Evolutionary conservation across 1,284 basidiomycete species (phyloP).

Genomic region (Heterobasidion irregulare): DNA sequence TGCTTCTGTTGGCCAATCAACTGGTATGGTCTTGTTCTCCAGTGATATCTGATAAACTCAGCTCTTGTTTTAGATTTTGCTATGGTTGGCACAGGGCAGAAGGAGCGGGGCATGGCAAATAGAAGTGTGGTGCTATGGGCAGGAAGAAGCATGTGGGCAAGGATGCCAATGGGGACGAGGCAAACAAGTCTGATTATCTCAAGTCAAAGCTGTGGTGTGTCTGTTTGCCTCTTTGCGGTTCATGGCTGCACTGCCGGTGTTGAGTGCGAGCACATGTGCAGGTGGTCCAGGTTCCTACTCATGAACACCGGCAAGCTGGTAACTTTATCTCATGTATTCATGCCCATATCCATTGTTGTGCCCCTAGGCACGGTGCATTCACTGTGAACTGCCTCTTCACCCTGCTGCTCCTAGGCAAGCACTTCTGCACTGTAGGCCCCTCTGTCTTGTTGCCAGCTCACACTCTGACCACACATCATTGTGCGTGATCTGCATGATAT

Average conservation of each 20-base stretch:
- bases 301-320: slow-evolving; percentile 91
- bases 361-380: slow-evolving; percentile 82
- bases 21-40: too few species aligned
- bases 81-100: not conserved
- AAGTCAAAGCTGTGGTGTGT: slow-evolving; percentile 74
- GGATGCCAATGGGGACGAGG: not conserved
- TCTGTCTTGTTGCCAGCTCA: not conserved
- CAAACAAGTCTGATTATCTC: slow-evolving; percentile 60
- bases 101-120: not conserved
- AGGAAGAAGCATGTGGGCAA: not conserved
- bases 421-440: slow-evolving; percentile 56
- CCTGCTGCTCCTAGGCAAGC: slow-evolving; percentile 78
- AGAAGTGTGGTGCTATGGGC: not conserved
- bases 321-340: slow-evolving; percentile 87
- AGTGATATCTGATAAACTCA: too few species aligned
- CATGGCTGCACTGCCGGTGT: not conserved
- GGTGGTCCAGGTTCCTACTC: slow-evolving; percentile 87
- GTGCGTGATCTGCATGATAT: slow-evolving; percentile 53
- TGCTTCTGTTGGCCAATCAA: too few species aligned
- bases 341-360: slow-evolving; percentile 92
- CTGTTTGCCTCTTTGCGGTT: not conserved
- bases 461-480: not conserved
- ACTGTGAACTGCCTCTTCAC: slow-evolving; percentile 89
- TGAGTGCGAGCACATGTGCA: slow-evolving; percentile 19
- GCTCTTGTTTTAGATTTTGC: too few species aligned